Evolutionary conservation across 108 stramenopile genomes (phyloP), one percentile per base, ranked within the genome.

Genomic region (Cyclotella distinguenda): DNA sequence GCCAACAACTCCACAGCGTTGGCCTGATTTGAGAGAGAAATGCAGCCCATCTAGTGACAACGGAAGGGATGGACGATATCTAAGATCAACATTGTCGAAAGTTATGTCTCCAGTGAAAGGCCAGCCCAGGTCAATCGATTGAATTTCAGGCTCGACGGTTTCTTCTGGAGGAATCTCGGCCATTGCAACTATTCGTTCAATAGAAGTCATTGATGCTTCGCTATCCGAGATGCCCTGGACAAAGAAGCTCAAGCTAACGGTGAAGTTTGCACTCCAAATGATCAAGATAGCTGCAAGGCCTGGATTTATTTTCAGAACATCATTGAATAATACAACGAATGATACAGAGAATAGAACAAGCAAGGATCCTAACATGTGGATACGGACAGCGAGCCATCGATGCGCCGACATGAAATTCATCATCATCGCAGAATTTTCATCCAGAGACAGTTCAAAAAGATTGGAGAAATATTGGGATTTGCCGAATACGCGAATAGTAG

Each of bases 381-480:
- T 86, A 9, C 96, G 83, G 9, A 90, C 56, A 11, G 86, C 88
- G n/a, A 97, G 62, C 96, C 96, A 97, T 40, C 88, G 52, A 21
- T 89, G 92, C 23, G 84, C 86, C 28, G 92, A 76, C 31, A 90
- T 74, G 50, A 87, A 94, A 56, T 89, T 89, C 61, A 94, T 51
- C 70, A 90, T 69, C 26, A 87, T 83, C 5, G 82, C 74, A 25
- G 78, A 80, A 55, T 86, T 90, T 9, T 61, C 62, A 46, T 94
- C 82, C 15, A 70, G 61, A 9, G 74, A 57, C 1, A n/a, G 19
- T 13, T 69, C 73, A 49, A 90, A 94, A 9, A 61, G 56, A 23
- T 64, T 57, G 6, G 82, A 36, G 60, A 94, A 94, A 54, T 68
- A 84, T 2, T n/a, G 13, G 3, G 78, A 62, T 60, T 85, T 70